These are phyloP conservation scores for Trichoderma harzianum DNA, from an alignment of 2,329 filamentous ascomycete genomes.

Conservation along the genomic window DNA sequence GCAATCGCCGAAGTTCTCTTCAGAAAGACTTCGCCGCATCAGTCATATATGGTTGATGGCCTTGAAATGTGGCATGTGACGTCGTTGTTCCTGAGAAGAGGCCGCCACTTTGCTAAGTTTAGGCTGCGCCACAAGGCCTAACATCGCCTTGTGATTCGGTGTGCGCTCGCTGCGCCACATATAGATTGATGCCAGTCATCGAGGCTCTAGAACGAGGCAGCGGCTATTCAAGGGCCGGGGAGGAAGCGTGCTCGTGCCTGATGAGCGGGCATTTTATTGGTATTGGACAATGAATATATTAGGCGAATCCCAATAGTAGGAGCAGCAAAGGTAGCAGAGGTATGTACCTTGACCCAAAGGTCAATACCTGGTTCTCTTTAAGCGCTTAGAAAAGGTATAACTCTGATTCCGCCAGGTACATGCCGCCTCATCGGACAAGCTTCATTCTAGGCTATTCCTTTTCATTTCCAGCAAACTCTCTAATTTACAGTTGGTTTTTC, in stretches of 20 bases:
- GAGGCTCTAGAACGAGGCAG: neutral
- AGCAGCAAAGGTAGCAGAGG: neutral
- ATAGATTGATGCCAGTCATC: neutral
- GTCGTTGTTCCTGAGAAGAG: neutral
- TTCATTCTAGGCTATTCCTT: neutral
- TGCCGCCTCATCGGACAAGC: neutral
- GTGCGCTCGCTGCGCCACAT: slow-evolving; percentile 10
- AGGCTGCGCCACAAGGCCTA: neutral
- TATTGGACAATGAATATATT: neutral
- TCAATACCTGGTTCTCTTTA: neutral
- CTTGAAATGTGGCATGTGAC: slow-evolving; percentile 6
- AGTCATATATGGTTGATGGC: neutral
- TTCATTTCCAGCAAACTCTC: neutral
- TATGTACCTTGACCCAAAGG: neutral
- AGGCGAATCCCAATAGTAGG: neutral
- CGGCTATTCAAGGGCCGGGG: slow-evolving; percentile 5
- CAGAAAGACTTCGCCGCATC: neutral
- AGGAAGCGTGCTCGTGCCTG: no score
- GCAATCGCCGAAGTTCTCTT: neutral
- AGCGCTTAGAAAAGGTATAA: neutral
- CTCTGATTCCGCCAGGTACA: neutral
- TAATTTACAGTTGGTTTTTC: neutral
- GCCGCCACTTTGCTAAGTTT: neutral
- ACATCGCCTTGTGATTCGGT: neutral
- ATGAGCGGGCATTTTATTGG: neutral